Conservation (phyloP, 306 rosid genomes). For the Inga leiocalycina region DNA sequence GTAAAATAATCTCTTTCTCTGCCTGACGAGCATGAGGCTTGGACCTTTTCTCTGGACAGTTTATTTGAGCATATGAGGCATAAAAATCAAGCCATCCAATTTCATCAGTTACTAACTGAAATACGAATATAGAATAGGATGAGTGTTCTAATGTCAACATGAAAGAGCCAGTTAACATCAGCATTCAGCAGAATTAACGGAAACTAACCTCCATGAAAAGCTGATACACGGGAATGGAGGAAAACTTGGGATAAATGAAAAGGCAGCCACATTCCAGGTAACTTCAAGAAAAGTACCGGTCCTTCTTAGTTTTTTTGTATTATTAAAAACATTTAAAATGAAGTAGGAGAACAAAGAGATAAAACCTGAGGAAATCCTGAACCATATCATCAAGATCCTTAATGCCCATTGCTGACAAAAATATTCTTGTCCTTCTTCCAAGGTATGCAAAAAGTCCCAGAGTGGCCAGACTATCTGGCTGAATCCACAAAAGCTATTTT, state of each 20-base stretch:
- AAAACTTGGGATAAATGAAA: conserved; percentile 62
- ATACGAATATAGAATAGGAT: conserved; percentile 6
- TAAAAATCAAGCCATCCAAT: conserved; percentile 79
- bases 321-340: conserved; percentile 25
- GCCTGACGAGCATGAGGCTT: conserved; percentile 58
- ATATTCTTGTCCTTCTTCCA: conserved; percentile 69
- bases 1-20: conserved; percentile 63
- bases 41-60: conserved; percentile 47
- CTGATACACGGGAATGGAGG: conserved; percentile 55
- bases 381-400: conserved; percentile 65
- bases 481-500: conserved; percentile 47
- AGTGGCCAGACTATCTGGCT: conserved; percentile 57
- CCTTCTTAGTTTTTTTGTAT: conserved; percentile 19
- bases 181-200: not conserved
- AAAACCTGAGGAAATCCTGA: conserved; percentile 70
- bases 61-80: conserved; percentile 42
- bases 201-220: conserved; percentile 70
- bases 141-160: conserved; percentile 3
- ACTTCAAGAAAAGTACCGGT: conserved; percentile 50
- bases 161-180: conserved; percentile 11
- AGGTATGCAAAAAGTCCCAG: conserved; percentile 73
- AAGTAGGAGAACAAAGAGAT: conserved; percentile 11
- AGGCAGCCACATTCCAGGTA: conserved; percentile 77
- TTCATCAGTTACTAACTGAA: conserved; percentile 68
- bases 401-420: conserved; percentile 65